A percentile compares a stretch with the other conserved stretches of the same genome.
phyloP scores from a whole-genome alignment of 345 rosid genomes.

The Hibiscus mutabilis region DNA sequence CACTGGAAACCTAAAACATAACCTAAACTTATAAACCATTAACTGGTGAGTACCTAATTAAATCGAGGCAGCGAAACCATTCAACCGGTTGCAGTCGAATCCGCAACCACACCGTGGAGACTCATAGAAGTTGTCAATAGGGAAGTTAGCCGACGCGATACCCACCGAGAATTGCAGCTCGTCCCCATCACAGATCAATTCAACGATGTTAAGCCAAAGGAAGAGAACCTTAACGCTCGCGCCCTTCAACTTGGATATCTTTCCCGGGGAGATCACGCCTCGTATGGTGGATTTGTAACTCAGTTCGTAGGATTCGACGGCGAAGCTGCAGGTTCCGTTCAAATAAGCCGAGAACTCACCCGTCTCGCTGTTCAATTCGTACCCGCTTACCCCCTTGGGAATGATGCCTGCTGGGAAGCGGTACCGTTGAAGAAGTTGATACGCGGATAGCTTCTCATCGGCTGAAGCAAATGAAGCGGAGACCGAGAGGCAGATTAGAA shows the following conservation, averaged over 20 bases:
- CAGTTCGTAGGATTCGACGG: conserved; percentile 46
- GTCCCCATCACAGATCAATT: conserved; percentile 34
- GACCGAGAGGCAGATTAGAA: conserved; percentile 3
- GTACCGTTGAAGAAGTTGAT: conserved; percentile 41
- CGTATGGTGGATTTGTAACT: conserved; percentile 43
- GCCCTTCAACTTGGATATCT: conserved; percentile 38
- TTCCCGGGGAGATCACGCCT: conserved; percentile 39
- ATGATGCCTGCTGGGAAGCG: conserved; percentile 60
- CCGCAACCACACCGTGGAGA: conserved; percentile 48
- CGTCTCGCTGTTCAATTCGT: conserved; percentile 42
- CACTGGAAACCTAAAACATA: neutral
- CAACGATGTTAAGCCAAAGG: conserved; percentile 49
- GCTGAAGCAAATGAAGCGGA: neutral
- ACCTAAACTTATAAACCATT: neutral
- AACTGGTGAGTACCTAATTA: conserved; percentile 6
- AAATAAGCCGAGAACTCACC: conserved; percentile 47
- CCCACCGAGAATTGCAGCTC: conserved; percentile 57
- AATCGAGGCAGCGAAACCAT: conserved; percentile 10
- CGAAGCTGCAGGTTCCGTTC: conserved; percentile 37
- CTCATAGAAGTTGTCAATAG: conserved; percentile 34
- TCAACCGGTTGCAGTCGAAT: conserved; percentile 26
- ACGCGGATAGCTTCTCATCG: conserved; percentile 27
- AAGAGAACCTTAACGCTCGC: conserved; percentile 47
- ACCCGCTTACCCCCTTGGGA: conserved; percentile 47
- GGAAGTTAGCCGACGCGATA: conserved; percentile 49